These are phyloP conservation scores for Nigrospora sphaerica DNA, from an alignment of 2,329 filamentous ascomycete genomes.

Conservation along the genomic window DNA sequence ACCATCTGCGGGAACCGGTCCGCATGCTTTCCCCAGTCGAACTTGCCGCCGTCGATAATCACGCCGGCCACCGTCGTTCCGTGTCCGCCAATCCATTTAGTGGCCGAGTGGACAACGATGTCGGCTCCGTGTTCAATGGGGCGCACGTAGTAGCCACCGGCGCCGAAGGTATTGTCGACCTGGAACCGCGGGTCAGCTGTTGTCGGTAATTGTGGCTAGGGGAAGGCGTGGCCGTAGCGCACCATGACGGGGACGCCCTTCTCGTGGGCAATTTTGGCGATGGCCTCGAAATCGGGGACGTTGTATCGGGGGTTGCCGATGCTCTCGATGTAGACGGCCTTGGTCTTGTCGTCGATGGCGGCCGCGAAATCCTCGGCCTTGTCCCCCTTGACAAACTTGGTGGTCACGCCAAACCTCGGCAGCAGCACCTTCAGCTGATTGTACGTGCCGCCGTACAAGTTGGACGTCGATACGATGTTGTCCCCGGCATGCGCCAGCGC, in stretches of 20 bases:
- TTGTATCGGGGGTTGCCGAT: slow-evolving; percentile 95
- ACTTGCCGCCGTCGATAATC: slow-evolving; percentile 82
- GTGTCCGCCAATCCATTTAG: slow-evolving; percentile 96
- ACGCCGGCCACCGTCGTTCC: slow-evolving; percentile 87
- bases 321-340: slow-evolving; percentile 85
- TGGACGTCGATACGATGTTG: slow-evolving; percentile 87
- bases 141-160: slow-evolving; percentile 79
- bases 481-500: slow-evolving; percentile 82
- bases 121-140: slow-evolving; percentile 89
- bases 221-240: slow-evolving; percentile 14
- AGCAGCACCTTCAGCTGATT: slow-evolving; percentile 94
- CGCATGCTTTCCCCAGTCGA: slow-evolving; percentile 83
- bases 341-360: slow-evolving; percentile 87
- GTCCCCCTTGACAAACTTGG: slow-evolving; percentile 83
- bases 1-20: slow-evolving; percentile 88
- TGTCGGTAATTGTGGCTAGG: background rate
- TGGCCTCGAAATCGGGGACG: slow-evolving; percentile 82
- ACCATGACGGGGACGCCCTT: slow-evolving; percentile 60
- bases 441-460: slow-evolving; percentile 92
- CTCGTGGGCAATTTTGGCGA: slow-evolving; percentile 69
- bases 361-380: slow-evolving; percentile 70
- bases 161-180: slow-evolving; percentile 94
- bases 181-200: slow-evolving; percentile 19
- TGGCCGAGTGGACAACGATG: slow-evolving; percentile 89
- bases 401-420: slow-evolving; percentile 77